These are phyloP conservation scores for Fusarium phyllophilum DNA, from an alignment of 2,329 filamentous ascomycete species.

Conservation along the genomic window DNA sequence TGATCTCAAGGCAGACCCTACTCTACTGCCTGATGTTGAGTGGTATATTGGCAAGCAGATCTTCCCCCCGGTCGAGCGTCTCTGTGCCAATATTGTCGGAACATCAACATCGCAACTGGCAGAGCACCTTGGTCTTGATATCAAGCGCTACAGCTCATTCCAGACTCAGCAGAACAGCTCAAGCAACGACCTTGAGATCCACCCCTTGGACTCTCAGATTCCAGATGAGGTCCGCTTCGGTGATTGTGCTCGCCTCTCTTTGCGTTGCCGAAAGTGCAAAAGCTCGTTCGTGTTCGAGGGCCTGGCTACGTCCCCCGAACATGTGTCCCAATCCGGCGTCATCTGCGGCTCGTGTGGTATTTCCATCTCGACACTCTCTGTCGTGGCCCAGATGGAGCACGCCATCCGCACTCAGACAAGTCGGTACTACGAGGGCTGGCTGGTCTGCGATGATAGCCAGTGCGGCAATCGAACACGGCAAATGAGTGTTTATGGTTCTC, in stretches of 20 bases:
- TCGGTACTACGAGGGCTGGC: slow-evolving; percentile 91
- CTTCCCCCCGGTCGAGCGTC: slow-evolving; percentile 94
- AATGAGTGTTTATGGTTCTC: slow-evolving; percentile 90
- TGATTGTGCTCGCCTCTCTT: slow-evolving; percentile 77
- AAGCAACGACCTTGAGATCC: slow-evolving; percentile 75
- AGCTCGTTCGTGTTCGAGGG: slow-evolving; percentile 79
- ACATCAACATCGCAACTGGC: slow-evolving; percentile 91
- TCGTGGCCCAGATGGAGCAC: slow-evolving; percentile 88
- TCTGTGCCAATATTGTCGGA: slow-evolving; percentile 94
- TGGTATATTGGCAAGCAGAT: slow-evolving; percentile 99
- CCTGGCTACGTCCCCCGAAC: slow-evolving; percentile 65
- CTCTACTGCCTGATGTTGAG: slow-evolving; percentile 88
- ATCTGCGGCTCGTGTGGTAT: slow-evolving; percentile 76
- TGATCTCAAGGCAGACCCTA: slow-evolving; percentile 81
- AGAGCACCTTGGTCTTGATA: slow-evolving; percentile 92
- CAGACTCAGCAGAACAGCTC: slow-evolving; percentile 60
- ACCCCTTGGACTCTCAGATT: slow-evolving; percentile 93
- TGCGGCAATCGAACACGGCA: slow-evolving; percentile 90
- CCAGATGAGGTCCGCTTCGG: slow-evolving; percentile 91
- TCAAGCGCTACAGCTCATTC: slow-evolving; percentile 77
- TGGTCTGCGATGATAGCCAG: slow-evolving; percentile 88
- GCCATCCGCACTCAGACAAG: slow-evolving; percentile 82
- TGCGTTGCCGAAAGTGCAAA: slow-evolving; percentile 87
- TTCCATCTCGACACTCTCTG: slow-evolving; percentile 73
- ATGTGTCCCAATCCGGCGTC: slow-evolving; percentile 79